A percentile compares a stretch with the other conserved stretches of the same genome.
Evolutionary conservation across 2,329 filamentous ascomycete species (phyloP).

Genomic region (Mollisiaceae sp.): DNA sequence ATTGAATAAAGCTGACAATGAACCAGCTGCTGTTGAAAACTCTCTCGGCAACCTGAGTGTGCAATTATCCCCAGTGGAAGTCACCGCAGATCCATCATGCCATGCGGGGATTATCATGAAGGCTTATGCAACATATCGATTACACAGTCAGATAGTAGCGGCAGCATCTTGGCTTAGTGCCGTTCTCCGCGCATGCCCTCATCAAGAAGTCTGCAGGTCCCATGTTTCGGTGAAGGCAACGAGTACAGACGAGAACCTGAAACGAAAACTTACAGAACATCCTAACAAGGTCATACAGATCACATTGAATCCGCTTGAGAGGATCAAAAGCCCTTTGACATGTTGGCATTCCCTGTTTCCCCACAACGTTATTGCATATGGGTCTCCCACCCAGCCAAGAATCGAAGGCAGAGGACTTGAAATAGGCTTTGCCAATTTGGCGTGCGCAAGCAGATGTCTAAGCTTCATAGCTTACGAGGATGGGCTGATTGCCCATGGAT

Average conservation of each 20-base stretch:
- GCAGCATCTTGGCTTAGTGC: constrained; percentile 11
- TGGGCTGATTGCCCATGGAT: constrained; percentile 20
- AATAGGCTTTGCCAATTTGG: constrained; percentile 21
- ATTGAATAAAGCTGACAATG: neutral
- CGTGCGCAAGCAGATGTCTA: constrained; percentile 5
- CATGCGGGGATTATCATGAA: neutral
- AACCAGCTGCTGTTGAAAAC: neutral
- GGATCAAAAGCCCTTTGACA: neutral
- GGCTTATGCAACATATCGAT: neutral
- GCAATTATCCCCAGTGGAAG: neutral
- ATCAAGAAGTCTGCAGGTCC: neutral
- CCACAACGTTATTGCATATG: constrained; percentile 12
- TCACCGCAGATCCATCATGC: neutral
- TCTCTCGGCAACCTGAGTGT: neutral
- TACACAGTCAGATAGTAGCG: constrained; percentile 1
- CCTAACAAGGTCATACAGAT: neutral
- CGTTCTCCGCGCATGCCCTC: constrained; percentile 1
- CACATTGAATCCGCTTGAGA: neutral
- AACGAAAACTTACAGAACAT: neutral
- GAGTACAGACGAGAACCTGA: neutral
- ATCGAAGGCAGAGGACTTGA: constrained; percentile 19
- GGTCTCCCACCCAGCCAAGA: constrained; percentile 8
- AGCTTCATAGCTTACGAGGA: constrained; percentile 15
- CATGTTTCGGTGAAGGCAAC: constrained; percentile 4
- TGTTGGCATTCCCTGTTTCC: constrained; percentile 21